Base-by-base conservation (phyloP, 208 protist species). In the Leishmania turanica region DNA sequence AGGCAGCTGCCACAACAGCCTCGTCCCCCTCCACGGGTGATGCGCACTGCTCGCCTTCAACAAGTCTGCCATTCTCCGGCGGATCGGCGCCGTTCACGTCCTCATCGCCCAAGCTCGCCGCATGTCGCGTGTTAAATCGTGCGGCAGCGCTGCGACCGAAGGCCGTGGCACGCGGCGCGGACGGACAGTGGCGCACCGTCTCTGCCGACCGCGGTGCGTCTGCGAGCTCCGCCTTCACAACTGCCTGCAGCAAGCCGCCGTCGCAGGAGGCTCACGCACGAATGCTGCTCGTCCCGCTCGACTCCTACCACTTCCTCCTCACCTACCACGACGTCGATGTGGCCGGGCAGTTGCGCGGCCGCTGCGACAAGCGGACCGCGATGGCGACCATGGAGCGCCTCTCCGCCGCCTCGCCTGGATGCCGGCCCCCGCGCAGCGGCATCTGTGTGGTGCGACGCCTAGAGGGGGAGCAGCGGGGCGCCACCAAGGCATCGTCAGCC, bases 251-350 rank as follows among this genome's bases (percentile, higher is more conserved):
- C 42, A 31, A 54, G 27, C 45, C 69, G 45, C 69, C 69, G 69
- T 37, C 69, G 19, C 40, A 7, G 47, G 69, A 73, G 45, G 9
- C 69, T 3, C 45, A 53, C 37, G 69, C 42, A 21, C 69, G 45
- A 53, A 64, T 86, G 24, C 19, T 76, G 9, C 53, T 82, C n/a
- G 82, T 72, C n/a, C 82, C 82, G 15, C 58, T 86, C 42, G 82
- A 86, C 58, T 34, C 78, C 56, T 82, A 86, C 45, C 82, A 86
- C 78, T 69, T 78, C 13, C 62, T 86, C 6, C 77, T 86, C 37
- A 80, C 82, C 8, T 86, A 80, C 58, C 70, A 42, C 13, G 49
- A 77, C 45, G 49, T 81, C 8, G 77, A 75, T 19, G 62, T 56
- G n/a, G 45, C 65, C 3, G 54, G 54, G 58, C 34, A 54, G 60